These are phyloP conservation scores for Leccinum cinnamomeum DNA, from an alignment of 1,284 basidiomycete species.

Conservation along the genomic window DNA sequence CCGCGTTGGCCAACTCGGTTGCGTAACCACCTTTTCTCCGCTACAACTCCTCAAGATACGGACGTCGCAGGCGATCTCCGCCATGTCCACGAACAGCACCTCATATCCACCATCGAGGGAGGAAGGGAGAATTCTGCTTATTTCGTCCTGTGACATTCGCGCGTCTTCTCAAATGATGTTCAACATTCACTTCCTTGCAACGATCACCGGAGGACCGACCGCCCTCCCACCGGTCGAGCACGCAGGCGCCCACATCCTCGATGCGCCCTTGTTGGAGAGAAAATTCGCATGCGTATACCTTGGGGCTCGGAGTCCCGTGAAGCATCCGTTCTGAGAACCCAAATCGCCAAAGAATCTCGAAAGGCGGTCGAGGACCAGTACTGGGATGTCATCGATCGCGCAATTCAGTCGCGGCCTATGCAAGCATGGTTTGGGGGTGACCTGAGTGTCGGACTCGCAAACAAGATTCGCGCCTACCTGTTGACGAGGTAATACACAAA, in stretches of 20 bases:
- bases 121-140: too few relatives aligned
- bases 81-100: too few relatives aligned
- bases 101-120: too few relatives aligned
- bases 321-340: constrained; percentile 41
- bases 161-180: too few relatives aligned
- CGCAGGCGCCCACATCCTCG: constrained; percentile 74
- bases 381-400: constrained; percentile 82
- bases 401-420: constrained; percentile 77
- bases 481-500: too few relatives aligned
- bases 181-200: too few relatives aligned
- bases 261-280: constrained; percentile 69
- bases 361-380: constrained; percentile 84
- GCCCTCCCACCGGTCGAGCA: constrained; percentile 62
- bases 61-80: too few relatives aligned
- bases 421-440: constrained; percentile 52
- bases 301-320: constrained; percentile 65
- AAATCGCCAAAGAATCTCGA: constrained; percentile 72
- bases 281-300: constrained; percentile 74
- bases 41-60: too few relatives aligned
- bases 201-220: too few relatives aligned
- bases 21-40: too few relatives aligned
- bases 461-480: constrained; percentile 67
- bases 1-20: too few relatives aligned
- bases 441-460: constrained; percentile 39
- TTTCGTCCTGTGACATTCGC: too few relatives aligned